These are phyloP conservation scores for Hypoxylon sp. DNA, from an alignment of 2,329 filamentous ascomycete genomes.

Conservation along the genomic window DNA sequence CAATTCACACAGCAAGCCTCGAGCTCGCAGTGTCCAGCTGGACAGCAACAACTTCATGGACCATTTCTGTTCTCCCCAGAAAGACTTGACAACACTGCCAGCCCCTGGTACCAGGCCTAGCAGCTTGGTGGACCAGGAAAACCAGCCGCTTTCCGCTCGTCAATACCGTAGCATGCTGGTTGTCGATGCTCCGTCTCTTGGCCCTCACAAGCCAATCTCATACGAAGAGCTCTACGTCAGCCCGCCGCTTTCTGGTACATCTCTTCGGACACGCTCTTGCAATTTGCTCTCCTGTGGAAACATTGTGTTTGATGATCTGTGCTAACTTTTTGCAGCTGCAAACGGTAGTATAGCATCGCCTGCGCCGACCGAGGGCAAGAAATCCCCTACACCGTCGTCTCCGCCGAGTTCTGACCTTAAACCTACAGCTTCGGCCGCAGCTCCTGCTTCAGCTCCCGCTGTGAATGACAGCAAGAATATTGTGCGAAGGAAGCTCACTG, in stretches of 20 bases:
- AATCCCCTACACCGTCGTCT: constrained; percentile 60
- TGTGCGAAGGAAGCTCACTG: constrained; percentile 96
- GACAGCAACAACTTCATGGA: constrained; percentile 52
- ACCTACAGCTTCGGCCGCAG: constrained; percentile 41
- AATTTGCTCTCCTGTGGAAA: constrained; percentile 41
- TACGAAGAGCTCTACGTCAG: constrained; percentile 64
- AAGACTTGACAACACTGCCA: constrained; percentile 48
- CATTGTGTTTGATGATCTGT: constrained; percentile 1
- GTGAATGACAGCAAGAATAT: constrained; percentile 89
- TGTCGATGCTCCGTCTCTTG: constrained; percentile 64
- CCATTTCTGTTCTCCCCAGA: constrained; percentile 31
- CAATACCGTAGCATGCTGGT: constrained; percentile 69
- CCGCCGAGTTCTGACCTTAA: constrained; percentile 56
- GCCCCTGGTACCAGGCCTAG: constrained; percentile 54
- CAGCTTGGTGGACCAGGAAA: constrained; percentile 56
- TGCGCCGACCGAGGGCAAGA: constrained; percentile 62
- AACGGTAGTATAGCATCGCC: constrained; percentile 56
- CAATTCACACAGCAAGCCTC: constrained; percentile 61
- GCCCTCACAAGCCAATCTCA: constrained; percentile 60
- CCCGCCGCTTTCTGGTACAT: constrained; percentile 46
- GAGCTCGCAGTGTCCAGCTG: constrained; percentile 66
- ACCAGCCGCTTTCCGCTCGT: constrained; percentile 54
- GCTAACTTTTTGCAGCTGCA: constrained; percentile 56
- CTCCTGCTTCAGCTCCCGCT: constrained; percentile 60
- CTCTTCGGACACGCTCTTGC: constrained; percentile 47